Base-by-base conservation (phyloP, 805 yeast genomes). In the Candida bentonensis region DNA sequence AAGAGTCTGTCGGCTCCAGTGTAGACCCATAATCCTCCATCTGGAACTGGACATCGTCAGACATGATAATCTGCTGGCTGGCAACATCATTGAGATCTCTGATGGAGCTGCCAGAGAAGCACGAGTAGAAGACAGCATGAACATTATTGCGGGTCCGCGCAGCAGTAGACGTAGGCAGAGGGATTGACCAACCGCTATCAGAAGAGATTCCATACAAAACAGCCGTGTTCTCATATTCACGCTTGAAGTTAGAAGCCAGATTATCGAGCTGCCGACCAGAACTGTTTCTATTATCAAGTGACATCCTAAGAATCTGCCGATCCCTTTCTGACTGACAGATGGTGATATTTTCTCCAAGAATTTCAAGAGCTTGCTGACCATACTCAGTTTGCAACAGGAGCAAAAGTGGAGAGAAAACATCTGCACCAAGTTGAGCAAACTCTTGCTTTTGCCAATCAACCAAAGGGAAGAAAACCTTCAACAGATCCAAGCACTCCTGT, bases 141-240 rank as follows among this genome's bases (percentile, higher is more conserved):
- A 92, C 94, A 55, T 92, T 92, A 57, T 84, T 85, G 51, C 96
- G 68, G 1, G 97, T 84, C 15, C 83, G 74, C 0, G 94, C 82
- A 0, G 96, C 86, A 1, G 92, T 80, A 39, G 86, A 77, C 0
- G 89, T 84, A 2, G 98, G 96, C 89, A 84, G 82, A 1, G 97
- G 94, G 42, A 94, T 78, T 0, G 96, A 80, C 99, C 99, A 92
- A 1, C 99, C 99, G 55, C 82, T 78, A 11, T 84, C 95, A 49
- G 83, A 89, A 0, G 98, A 97, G 21, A 89, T 79, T 15, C 98
- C 98, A 65, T 87, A 94, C 45, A 92, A 66, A 0, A 96, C 86
- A 0, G 92, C 87, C 2, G 92, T 80, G 52, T 76, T 79, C 51
- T 83, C 95, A 56, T 81, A 82, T 50, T 84, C 94, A 50, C 81